phyloP scores from a whole-genome alignment of 495 filamentous ascomycete genomes.

The Elaphomyces granulatus region DNA sequence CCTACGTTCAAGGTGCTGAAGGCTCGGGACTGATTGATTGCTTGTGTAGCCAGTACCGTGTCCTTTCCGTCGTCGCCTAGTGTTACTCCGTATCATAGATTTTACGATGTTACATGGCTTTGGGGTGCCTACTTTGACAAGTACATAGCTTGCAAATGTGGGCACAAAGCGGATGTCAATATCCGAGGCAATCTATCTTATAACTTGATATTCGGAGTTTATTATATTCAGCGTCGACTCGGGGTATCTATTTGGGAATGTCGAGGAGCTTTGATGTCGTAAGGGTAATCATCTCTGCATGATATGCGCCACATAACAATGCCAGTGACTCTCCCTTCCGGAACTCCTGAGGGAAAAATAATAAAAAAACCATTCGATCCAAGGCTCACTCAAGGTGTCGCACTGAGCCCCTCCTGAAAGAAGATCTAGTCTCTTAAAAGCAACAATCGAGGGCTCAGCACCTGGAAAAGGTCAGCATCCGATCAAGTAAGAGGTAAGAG shows the following conservation, averaged over 20 bases:
- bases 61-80: too few relatives aligned
- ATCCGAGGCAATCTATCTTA: too few relatives aligned
- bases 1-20: too few relatives aligned
- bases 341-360: constrained; percentile 22
- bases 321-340: constrained; percentile 31
- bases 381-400: constrained; percentile 12
- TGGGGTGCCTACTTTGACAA: too few relatives aligned
- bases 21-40: too few relatives aligned
- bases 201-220: too few relatives aligned
- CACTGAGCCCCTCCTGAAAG: constrained; percentile 8
- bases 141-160: too few relatives aligned
- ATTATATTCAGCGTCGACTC: constrained; percentile 39
- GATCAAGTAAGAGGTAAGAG: background rate
- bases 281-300: constrained; percentile 29
- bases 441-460: constrained; percentile 21
- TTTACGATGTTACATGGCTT: too few relatives aligned
- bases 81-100: too few relatives aligned
- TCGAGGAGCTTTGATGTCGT: constrained; percentile 35
- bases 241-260: constrained; percentile 36
- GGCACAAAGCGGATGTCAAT: too few relatives aligned
- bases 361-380: constrained; percentile 11
- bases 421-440: constrained; percentile 1
- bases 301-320: constrained; percentile 31
- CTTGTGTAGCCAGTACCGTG: too few relatives aligned
- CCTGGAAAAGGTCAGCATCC: constrained; percentile 24